Evolutionary conservation across 148 eudicot genomes (phyloP), one percentile per base, ranked within the genome.

Genomic region (Persicaria tinctoria): DNA sequence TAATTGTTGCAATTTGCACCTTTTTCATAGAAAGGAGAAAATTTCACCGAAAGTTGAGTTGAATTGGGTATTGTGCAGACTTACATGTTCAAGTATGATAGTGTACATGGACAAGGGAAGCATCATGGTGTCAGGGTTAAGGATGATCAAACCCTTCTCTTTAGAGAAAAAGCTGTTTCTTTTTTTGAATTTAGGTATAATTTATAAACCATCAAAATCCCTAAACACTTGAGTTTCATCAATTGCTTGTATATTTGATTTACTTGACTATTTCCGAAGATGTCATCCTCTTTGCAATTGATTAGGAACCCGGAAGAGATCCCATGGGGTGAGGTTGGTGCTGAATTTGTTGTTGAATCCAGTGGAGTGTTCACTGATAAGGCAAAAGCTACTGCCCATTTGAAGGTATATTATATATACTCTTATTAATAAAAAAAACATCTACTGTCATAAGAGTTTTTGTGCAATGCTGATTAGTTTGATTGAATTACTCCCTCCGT

Each of bases 331-430:
- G 68, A 79, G 59, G 45, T 74, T 68, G 77, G 81, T 5, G 38
- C 38, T 32, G 38, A 32, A 32, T 32, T 32, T 32, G 38, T 32
- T 32, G 38, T 32, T 32, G 38, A 81, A 76, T 78, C 81, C 4
- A 81, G 81, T 23, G 81, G 84, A 44, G 84, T 82, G 14, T 82
- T 82, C 77, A 78, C 81, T 46, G 84, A 82, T 74, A 75, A 76
- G 73, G 84, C 73, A 23, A 78, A 78, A 70, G 84, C 84, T 78
- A 81, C 81, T 75, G 81, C 81, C 20, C 84, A 82, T 74, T 78
- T 82, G 83, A 75, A 79, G 82, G 82, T 71, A 63, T 5, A 9
- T n/a, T 13, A 3, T 70, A 62, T 5, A 9, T 63, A 63, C 69
- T 10, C 8, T 18, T 5, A 7, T 72, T 46, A 73, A 27, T 5